Evolutionary conservation across 1,284 basidiomycete genomes (phyloP).

Genomic region (Termitomyces sp.): DNA sequence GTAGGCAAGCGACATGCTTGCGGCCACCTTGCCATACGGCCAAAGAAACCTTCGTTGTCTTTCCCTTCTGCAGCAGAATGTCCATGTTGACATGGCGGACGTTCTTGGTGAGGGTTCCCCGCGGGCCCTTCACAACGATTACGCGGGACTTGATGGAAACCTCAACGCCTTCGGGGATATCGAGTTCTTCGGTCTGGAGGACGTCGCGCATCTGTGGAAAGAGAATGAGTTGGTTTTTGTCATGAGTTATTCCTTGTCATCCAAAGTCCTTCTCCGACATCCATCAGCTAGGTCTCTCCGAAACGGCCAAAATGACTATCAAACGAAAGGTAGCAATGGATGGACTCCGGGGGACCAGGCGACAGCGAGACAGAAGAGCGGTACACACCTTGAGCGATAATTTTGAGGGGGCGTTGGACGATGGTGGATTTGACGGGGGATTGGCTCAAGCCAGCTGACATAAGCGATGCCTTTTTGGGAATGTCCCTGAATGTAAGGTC

Average conservation of each 20-base stretch:
- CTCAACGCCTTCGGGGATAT: conserved; percentile 82
- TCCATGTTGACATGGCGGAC: conserved; percentile 97
- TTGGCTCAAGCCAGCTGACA: conserved; percentile 20
- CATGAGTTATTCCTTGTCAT: conserved; percentile 20
- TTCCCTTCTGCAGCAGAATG: conserved; percentile 77
- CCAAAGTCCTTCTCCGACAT: conserved; percentile 27
- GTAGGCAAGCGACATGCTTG: conserved; percentile 98
- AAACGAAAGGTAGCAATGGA: conserved; percentile 14
- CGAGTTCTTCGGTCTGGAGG: conserved; percentile 91
- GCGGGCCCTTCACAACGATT: conserved; percentile 86
- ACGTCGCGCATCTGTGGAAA: conserved; percentile 78
- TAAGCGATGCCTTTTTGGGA: conserved; percentile 17
- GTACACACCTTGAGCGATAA: conserved; percentile 36
- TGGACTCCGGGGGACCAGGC: conserved; percentile 15
- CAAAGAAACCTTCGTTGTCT: conserved; percentile 79
- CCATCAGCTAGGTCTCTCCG: conserved; percentile 26
- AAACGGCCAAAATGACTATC: conserved; percentile 21
- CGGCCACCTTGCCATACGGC: conserved; percentile 97
- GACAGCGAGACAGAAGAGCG: conserved; percentile 12
- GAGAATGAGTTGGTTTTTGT: conserved; percentile 4
- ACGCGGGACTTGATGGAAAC: conserved; percentile 85
- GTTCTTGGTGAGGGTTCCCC: conserved; percentile 87
- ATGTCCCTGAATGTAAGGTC: background rate
- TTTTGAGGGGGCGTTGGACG: conserved; percentile 31
- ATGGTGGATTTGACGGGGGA: conserved; percentile 18